Base-by-base conservation (phyloP, 176 grass and related monocot species). In the Bonia amplexicaulis region DNA sequence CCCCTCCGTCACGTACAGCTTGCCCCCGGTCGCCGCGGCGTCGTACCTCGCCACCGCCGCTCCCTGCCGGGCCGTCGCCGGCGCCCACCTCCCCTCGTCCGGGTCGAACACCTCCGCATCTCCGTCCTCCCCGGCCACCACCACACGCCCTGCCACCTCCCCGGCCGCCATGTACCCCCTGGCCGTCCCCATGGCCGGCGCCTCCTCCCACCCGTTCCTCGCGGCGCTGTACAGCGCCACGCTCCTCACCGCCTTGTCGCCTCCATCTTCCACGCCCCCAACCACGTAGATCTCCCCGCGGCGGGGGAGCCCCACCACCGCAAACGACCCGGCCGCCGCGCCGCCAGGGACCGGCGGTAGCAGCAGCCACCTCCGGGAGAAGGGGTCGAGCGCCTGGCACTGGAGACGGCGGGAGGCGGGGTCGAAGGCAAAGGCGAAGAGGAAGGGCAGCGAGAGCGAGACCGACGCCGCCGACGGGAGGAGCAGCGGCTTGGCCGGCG, bases 201-300 rank as follows among this genome's bases (percentile, higher is more conserved):
- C 84, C 57, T 29, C 17, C 26, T 68, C 83, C 93, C 93, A 94
- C 27, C 85, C 85, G 88, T 94, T 94, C 35, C 74, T 84, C 76
- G 89, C 86, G 20, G 97, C 97, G 66, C 91, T 91, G 90, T 99
- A 99, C 45, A 94, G 87, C 23, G 90, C 86, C 62, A 94, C 87
- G 80, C 77, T 84, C 74, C 82, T 20, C 62, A 84, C 84, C n/a
- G 82, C 76, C 91, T 81, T 91, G 22, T 80, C 63, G 83, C 64
- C 35, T 15, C 74, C 70, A 2, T 85, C 83, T 49, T 77, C 90
- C 66, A 92, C 83, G 59, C 90, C 93, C 0, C 91, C 93, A 31
- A 99, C 86, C 37, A 99, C 90, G 63, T 94, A 96, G 84, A 99
- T 91, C 93, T 99, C 93, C 69, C 97, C 93, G 68, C 93, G 90